Evolutionary conservation across 345 rosid species (phyloP), one percentile per base, ranked within the genome.

Genomic region (Trapa bicornis): DNA sequence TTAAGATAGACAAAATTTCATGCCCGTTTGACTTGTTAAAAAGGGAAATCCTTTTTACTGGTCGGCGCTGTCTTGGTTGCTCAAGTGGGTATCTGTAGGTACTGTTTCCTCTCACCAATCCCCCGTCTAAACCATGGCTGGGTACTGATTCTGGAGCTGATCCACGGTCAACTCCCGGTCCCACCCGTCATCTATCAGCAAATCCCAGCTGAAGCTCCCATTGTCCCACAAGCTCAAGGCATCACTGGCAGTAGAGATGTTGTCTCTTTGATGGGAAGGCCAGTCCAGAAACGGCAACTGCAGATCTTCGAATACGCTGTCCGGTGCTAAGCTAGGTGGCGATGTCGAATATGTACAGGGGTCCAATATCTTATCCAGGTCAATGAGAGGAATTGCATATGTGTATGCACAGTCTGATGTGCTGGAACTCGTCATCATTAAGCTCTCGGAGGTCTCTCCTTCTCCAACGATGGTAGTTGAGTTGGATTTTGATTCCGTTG

Each of bases 361-460:
- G 63, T 77, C 78, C 15, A 88, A 66, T n/a, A 79, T 81, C 70
- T 87, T 96, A 61, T 81, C 68, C 7, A 87, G 89, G 41, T 84
- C 83, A 53, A 90, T 78, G 52, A 85, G 41, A 38, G 97, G 95
- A 66, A 90, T 83, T 65, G 88, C 92, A 68, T 88, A 92, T 0
- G 78, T 75, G 81, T n/a, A n/a, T n/a, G n/a, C n/a, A n/a, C 87
- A 74, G 67, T 73, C 56, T 3, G 29, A 48, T 65, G 16, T 73
- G 50, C 33, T 14, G 48, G 48, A 45, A 1, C 48, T 45, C 48
- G 48, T 45, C 48, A 45, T 45, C 48, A 45, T 4, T 45, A 4
- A 45, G 48, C 48, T 45, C 10, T n/a, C n/a, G n/a, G n/a, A n/a
- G n/a, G n/a, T n/a, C n/a, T 45, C 48, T 45, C 48, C 48, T 45